phyloP scores from a whole-genome alignment of 2,329 filamentous ascomycete species.

The Cercospora sesami region DNA sequence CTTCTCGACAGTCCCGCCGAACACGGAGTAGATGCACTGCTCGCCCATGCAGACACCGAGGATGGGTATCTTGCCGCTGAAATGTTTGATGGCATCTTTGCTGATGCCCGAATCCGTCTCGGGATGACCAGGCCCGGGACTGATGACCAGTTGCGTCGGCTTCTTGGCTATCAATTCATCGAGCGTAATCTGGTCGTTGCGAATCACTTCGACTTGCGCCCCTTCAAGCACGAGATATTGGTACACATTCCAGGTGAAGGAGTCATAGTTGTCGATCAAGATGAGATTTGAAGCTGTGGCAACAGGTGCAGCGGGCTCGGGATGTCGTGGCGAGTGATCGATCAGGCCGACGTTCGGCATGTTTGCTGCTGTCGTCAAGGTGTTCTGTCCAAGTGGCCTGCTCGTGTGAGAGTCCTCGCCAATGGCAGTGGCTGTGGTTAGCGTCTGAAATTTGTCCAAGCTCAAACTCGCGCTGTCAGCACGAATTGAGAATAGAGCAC shows the following conservation, averaged over 20 bases:
- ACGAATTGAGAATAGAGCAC: not conserved
- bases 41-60: constrained; percentile 99
- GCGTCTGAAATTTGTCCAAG: not conserved
- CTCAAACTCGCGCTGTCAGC: not conserved
- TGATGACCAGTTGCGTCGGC: constrained; percentile 91
- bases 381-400: not conserved
- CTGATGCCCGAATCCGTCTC: constrained; percentile 89
- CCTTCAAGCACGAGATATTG: constrained; percentile 97
- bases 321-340: constrained; percentile 86
- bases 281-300: constrained; percentile 84
- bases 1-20: constrained; percentile 85
- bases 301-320: constrained; percentile 70
- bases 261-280: constrained; percentile 98
- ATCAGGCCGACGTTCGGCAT: constrained; percentile 49
- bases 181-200: constrained; percentile 88
- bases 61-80: constrained; percentile 90
- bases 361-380: constrained; percentile 3
- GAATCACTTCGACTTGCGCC: constrained; percentile 81
- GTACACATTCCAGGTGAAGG: constrained; percentile 99
- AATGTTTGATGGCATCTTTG: constrained; percentile 85
- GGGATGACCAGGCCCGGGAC: constrained; percentile 92
- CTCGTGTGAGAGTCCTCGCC: not conserved
- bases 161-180: constrained; percentile 79
- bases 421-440: not conserved
- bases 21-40: constrained; percentile 95